Percentiles rank a stretch among this genome's conserved stretches.
These are phyloP conservation scores for Wickerhamiella parazyma DNA, from an alignment of 805 yeast genomes.

Conservation along the genomic window DNA sequence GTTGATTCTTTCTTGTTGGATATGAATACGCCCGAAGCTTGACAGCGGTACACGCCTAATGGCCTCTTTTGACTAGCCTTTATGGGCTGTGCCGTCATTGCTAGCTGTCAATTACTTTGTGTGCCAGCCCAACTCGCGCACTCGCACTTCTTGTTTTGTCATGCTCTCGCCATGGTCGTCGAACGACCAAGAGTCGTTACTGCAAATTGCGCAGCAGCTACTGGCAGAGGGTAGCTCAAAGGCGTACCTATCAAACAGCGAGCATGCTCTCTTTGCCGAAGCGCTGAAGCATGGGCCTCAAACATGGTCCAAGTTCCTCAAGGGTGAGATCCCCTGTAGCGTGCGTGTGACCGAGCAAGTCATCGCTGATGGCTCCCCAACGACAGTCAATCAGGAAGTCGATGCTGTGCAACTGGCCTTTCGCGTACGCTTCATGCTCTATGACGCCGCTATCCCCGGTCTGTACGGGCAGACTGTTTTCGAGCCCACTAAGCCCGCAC, in stretches of 20 bases:
- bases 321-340: slow-evolving; percentile 21
- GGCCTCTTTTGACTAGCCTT: too few species aligned
- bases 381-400: slow-evolving; percentile 13
- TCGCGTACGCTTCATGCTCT: slow-evolving; percentile 31
- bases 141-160: background rate
- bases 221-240: slow-evolving; percentile 19
- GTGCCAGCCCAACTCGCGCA: too few species aligned
- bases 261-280: slow-evolving; percentile 26
- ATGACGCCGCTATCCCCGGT: slow-evolving; percentile 20
- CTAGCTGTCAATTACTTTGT: too few species aligned
- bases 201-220: slow-evolving; percentile 7
- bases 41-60: too few species aligned
- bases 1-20: too few species aligned
- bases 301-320: slow-evolving; percentile 25
- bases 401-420: slow-evolving; percentile 27
- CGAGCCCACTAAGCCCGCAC: background rate
- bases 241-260: slow-evolving; percentile 27
- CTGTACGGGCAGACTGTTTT: slow-evolving; percentile 1
- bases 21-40: too few species aligned
- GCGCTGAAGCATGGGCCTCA: slow-evolving; percentile 23
- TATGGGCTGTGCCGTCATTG: too few species aligned
- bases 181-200: slow-evolving; percentile 5
- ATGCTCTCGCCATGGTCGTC: slow-evolving; percentile 8
- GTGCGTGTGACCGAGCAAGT: slow-evolving; percentile 13
- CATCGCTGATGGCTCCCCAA: slow-evolving; percentile 9